Evolutionary conservation across 2,329 filamentous ascomycete species (phyloP).

Genomic region (Dothideomycetes sp.): DNA sequence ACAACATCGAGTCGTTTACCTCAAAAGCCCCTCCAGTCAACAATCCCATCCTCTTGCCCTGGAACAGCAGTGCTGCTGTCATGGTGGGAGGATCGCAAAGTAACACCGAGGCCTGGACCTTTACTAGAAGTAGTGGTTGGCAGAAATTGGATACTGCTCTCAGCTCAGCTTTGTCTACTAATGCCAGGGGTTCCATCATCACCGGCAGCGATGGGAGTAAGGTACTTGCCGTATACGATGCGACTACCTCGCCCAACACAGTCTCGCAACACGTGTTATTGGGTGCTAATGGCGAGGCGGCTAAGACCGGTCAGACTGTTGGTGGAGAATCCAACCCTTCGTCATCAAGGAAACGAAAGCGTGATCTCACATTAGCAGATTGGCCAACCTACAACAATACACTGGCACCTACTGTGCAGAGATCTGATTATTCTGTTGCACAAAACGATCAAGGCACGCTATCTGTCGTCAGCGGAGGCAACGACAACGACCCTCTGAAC

Average conservation of each 20-base stretch:
- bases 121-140: constrained; percentile 58
- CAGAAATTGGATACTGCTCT: constrained; percentile 56
- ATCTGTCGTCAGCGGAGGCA: constrained; percentile 72
- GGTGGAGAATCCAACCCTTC: constrained; percentile 21
- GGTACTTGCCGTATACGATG: constrained; percentile 68
- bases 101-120: constrained; percentile 64
- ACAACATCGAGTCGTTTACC: constrained; percentile 50
- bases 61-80: constrained; percentile 60
- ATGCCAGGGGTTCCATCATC: constrained; percentile 50
- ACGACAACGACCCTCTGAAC: constrained; percentile 54
- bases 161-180: constrained; percentile 31
- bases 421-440: constrained; percentile 64
- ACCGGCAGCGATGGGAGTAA: constrained; percentile 67
- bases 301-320: constrained; percentile 41
- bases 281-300: constrained; percentile 46
- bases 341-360: constrained; percentile 33
- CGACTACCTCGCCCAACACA: constrained; percentile 62
- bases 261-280: constrained; percentile 63
- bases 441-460: constrained; percentile 51
- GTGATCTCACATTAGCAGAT: constrained; percentile 48
- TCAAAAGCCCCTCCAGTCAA: constrained; percentile 53
- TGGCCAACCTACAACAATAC: constrained; percentile 76
- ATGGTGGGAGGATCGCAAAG: constrained; percentile 63
- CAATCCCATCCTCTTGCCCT: constrained; percentile 64
- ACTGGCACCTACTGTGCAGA: constrained; percentile 54